Percentiles rank a stretch among this genome's conserved stretches.
phyloP scores from a whole-genome alignment of 306 rosid genomes.

The Gleditsia sinensis region DNA sequence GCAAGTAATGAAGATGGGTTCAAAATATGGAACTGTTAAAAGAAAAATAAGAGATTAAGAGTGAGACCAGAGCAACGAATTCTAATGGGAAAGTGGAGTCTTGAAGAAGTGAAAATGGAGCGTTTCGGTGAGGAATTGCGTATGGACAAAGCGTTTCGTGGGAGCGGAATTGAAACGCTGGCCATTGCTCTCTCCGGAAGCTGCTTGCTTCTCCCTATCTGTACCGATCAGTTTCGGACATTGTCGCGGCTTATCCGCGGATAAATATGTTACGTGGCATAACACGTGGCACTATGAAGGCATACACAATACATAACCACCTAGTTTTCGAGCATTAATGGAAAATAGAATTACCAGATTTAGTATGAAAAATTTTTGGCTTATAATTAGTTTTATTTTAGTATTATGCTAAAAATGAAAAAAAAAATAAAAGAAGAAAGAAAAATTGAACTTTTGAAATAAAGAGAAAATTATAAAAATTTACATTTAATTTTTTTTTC shows the following conservation, averaged over 20 bases:
- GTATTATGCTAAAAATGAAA: too few species aligned
- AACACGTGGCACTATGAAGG: constrained; percentile 42
- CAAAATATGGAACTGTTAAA: too few species aligned
- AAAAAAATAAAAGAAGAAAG: too few species aligned
- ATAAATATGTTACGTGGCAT: constrained; percentile 51
- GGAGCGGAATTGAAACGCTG: constrained; percentile 53
- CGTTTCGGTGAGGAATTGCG: constrained; percentile 47
- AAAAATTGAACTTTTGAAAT: too few species aligned
- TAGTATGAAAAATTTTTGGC: too few species aligned
- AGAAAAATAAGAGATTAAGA: neutral
- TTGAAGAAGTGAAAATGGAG: constrained; percentile 23
- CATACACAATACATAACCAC: too few species aligned
- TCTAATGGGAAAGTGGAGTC: constrained; percentile 25
- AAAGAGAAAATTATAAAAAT: too few species aligned
- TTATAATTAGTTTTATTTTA: too few species aligned
- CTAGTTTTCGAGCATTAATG: too few species aligned
- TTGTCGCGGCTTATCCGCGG: constrained; percentile 32
- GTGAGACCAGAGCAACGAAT: constrained; percentile 59
- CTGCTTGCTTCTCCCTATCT: neutral
- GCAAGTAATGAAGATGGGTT: neutral
- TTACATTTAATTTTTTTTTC: too few species aligned
- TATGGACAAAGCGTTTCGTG: constrained; percentile 44
- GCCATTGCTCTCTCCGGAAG: constrained; percentile 52
- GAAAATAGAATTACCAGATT: too few species aligned
- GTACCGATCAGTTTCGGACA: neutral